Conservation (phyloP, 371 early-diverging fungal species). For the Mortierella sp. region DNA sequence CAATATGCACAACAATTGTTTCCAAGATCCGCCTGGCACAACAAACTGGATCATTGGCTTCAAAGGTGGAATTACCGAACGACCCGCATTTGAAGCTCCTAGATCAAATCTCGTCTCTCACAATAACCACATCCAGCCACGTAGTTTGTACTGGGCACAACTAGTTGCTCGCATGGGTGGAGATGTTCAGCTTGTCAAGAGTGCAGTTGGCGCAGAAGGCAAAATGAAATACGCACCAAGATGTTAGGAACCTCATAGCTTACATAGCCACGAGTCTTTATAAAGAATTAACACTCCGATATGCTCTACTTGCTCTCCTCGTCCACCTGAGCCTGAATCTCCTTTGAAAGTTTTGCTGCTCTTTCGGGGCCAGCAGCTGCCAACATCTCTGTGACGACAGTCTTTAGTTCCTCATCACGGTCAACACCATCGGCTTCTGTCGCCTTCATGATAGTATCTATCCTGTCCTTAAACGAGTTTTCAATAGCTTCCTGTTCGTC, state of each 20-base stretch:
- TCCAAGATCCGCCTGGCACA: conserved; percentile 47
- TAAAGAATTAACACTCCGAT: background rate
- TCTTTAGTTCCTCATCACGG: conserved; percentile 48
- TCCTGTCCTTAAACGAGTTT: conserved; percentile 35
- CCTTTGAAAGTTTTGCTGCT: conserved; percentile 27
- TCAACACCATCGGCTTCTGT: conserved; percentile 38
- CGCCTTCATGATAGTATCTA: conserved; percentile 47
- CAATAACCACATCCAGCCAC: conserved; percentile 12
- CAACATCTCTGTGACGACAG: conserved; percentile 43
- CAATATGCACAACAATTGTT: conserved; percentile 25
- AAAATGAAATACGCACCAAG: conserved; percentile 33
- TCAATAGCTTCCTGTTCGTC: conserved; percentile 7
- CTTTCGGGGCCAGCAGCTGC: conserved; percentile 33
- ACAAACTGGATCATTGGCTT: conserved; percentile 51
- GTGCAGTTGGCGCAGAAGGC: conserved; percentile 26
- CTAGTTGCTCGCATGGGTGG: conserved; percentile 34
- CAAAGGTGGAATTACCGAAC: conserved; percentile 17
- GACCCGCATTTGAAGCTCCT: conserved; percentile 30
- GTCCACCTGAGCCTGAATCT: conserved; percentile 24
- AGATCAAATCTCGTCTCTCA: background rate
- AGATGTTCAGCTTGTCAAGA: conserved; percentile 33
- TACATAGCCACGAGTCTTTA: background rate
- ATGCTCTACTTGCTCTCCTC: conserved; percentile 6
- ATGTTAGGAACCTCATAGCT: background rate
- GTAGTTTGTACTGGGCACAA: conserved; percentile 52